A percentile compares a stretch with the other conserved stretches of the same genome.
Conservation (phyloP, 345 rosid species). For the Eucalyptus grandis region DNA sequence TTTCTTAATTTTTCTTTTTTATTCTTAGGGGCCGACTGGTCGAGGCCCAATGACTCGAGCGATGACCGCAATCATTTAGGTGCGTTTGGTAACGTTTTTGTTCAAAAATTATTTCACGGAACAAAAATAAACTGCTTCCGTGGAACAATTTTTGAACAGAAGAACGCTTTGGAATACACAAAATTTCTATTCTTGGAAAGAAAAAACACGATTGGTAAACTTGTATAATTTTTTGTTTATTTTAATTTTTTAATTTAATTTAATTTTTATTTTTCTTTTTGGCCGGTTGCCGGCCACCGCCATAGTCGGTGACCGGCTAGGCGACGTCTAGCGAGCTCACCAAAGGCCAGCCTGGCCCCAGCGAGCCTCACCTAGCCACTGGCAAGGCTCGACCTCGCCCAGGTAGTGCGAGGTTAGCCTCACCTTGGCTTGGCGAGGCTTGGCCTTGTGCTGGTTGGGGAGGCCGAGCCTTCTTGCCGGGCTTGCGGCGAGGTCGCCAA, state of each 20-base stretch:
- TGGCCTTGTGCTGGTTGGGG: no score
- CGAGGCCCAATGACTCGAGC: fast-evolving
- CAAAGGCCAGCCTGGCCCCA: fast-evolving
- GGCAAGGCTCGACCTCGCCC: no score
- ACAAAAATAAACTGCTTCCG: fast-evolving
- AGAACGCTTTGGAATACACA: fast-evolving
- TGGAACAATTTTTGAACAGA: fast-evolving
- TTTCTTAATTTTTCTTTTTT: no score
- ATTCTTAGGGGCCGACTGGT: not conserved
- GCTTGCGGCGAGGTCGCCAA: no score
- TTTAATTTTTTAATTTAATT: no score
- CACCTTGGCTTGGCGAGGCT: no score
- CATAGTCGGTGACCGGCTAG: fast-evolving
- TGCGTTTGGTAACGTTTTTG: fast-evolving
- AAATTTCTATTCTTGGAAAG: fast-evolving
- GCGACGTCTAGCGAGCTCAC: fast-evolving
- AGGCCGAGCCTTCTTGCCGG: no score
- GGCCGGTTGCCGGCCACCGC: fast-evolving
- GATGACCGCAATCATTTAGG: fast-evolving
- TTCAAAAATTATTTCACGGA: fast-evolving
- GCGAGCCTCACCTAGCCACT: fast-evolving
- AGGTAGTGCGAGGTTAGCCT: no score
- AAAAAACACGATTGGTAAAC: no score
- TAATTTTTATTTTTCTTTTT: no score
- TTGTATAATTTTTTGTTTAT: no score